A percentile compares a stretch with the other conserved stretches of the same genome.
Conservation (phyloP, 805 yeast genomes). For the Kuraishia hungarica region DNA sequence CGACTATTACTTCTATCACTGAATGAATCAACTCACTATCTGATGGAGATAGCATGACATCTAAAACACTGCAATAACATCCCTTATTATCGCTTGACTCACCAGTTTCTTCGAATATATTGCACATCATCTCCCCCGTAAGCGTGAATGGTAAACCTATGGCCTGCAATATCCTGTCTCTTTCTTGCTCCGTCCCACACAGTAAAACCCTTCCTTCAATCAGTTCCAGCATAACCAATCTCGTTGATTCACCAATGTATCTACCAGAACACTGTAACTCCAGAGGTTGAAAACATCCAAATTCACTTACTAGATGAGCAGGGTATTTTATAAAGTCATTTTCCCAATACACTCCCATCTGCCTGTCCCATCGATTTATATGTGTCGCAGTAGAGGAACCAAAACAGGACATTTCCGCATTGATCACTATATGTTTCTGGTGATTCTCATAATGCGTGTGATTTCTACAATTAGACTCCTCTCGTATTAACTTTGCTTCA, state of each 20-base stretch:
- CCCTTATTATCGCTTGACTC: not conserved
- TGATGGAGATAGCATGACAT: not conserved
- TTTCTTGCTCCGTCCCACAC: not conserved
- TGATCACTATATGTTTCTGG: conserved; percentile 20
- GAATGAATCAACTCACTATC: conserved; percentile 23
- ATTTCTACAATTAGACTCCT: not conserved
- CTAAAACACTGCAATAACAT: not conserved
- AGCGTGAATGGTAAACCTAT: conserved; percentile 19
- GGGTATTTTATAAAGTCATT: not conserved
- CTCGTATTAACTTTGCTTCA: conserved; percentile 8
- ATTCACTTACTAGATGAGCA: conserved; percentile 16
- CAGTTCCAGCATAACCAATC: conserved; percentile 32
- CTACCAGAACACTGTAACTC: conserved; percentile 50
- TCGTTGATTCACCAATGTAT: conserved; percentile 43
- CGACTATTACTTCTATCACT: conserved; percentile 28
- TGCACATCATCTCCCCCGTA: conserved; percentile 33
- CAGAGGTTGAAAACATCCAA: conserved; percentile 41
- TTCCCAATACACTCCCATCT: conserved; percentile 25
- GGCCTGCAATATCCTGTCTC: not conserved
- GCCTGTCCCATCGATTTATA: conserved; percentile 30
- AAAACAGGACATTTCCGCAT: conserved; percentile 50
- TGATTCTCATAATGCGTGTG: no score
- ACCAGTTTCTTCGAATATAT: conserved; percentile 21
- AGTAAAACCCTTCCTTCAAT: conserved; percentile 11
- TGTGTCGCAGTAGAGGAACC: conserved; percentile 29